phyloP scores from a whole-genome alignment of 148 eudicot genomes.

The Suaeda aralocaspica region DNA sequence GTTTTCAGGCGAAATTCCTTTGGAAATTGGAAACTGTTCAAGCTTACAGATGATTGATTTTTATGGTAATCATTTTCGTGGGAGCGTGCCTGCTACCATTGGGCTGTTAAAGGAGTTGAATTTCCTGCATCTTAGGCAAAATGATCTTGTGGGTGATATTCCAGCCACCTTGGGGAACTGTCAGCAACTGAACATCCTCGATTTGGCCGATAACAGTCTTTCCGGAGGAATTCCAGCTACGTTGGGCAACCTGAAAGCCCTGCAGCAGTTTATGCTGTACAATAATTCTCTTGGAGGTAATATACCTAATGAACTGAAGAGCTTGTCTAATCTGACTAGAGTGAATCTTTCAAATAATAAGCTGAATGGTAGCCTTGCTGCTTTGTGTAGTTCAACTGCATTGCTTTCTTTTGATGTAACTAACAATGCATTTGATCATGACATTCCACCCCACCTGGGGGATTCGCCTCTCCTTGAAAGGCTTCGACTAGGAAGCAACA shows the following conservation, averaged over 20 bases:
- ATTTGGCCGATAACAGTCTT: conserved; percentile 77
- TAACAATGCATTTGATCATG: conserved; percentile 67
- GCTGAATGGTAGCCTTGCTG: conserved; percentile 67
- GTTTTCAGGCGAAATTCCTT: conserved; percentile 73
- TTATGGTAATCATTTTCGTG: conserved; percentile 72
- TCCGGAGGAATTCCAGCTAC: conserved; percentile 69
- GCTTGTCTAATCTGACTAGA: conserved; percentile 63
- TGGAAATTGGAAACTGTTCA: conserved; percentile 89
- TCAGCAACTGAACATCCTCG: conserved; percentile 53
- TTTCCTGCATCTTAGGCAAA: conserved; percentile 72
- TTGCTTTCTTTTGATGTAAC: conserved; percentile 87
- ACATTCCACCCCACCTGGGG: conserved; percentile 62
- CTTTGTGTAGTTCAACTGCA: conserved; percentile 66
- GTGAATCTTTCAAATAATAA: conserved; percentile 76
- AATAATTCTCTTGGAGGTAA: conserved; percentile 83
- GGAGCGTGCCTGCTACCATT: conserved; percentile 52
- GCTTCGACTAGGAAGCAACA: conserved; percentile 69
- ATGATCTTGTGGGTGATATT: conserved; percentile 67
- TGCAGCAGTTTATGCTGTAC: conserved; percentile 84
- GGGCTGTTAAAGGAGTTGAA: conserved; percentile 57
- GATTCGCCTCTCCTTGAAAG: conserved; percentile 65
- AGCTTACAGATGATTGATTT: conserved; percentile 86
- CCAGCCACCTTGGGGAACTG: conserved; percentile 75
- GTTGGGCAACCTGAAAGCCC: conserved; percentile 41
- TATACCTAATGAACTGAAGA: conserved; percentile 51